These are phyloP conservation scores for Spergularia bocconei DNA, from an alignment of 148 eudicot genomes.

Conservation along the genomic window DNA sequence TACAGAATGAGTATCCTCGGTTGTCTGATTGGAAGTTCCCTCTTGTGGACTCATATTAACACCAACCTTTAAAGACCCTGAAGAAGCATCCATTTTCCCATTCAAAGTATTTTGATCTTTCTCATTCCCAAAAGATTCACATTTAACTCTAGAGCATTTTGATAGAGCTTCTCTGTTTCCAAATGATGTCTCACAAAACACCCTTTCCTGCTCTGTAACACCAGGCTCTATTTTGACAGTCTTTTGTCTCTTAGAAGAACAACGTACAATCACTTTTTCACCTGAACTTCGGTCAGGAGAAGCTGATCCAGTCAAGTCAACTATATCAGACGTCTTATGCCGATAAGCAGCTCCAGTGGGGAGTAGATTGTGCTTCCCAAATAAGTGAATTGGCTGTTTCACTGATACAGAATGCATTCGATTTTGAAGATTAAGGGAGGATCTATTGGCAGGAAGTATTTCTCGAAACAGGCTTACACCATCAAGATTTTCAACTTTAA, in stretches of 20 bases:
- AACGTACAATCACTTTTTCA: constrained; percentile 27
- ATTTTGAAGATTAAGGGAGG: constrained; percentile 41
- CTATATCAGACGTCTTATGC: constrained; percentile 25
- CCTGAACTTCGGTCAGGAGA: constrained; percentile 25
- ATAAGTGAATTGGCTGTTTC: constrained; percentile 35
- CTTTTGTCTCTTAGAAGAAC: constrained; percentile 59
- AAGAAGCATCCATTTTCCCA: constrained; percentile 23
- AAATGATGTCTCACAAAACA: constrained; percentile 19
- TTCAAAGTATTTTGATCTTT: constrained; percentile 21
- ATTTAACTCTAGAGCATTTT: constrained; percentile 3
- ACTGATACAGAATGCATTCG: constrained; percentile 28
- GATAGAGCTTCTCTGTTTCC: constrained; percentile 18
- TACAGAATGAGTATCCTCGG: constrained; percentile 28
- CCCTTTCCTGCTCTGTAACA: constrained; percentile 17
- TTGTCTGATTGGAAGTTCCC: constrained; percentile 27
- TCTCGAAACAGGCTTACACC: constrained; percentile 31
- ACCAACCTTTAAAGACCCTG: constrained; percentile 9
- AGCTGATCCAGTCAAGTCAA: constrained; percentile 37
- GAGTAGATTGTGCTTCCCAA: constrained; percentile 28
- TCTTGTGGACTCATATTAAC: constrained; percentile 27
- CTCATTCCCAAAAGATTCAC: constrained; percentile 19
- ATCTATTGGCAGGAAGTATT: constrained; percentile 82
- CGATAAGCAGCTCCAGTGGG: constrained; percentile 27
- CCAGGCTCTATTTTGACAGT: constrained; percentile 33
- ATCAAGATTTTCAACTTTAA: constrained; percentile 33